These are phyloP conservation scores for Cladosporium sphaerospermum DNA, from an alignment of 2,329 filamentous ascomycete species.

Conservation along the genomic window DNA sequence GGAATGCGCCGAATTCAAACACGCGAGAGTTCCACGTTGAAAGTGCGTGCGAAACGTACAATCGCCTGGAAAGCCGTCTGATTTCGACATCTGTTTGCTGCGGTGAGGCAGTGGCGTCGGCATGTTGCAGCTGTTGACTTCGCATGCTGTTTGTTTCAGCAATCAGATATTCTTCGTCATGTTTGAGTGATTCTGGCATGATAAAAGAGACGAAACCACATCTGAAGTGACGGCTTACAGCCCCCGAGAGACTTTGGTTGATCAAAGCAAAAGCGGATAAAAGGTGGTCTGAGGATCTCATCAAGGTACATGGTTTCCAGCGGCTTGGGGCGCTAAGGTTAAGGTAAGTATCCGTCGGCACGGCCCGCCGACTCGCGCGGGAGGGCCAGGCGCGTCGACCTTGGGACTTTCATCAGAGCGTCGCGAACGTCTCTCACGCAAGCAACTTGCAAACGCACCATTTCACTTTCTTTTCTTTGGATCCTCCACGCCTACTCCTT, in stretches of 20 bases:
- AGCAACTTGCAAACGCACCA: background rate
- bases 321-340: no score
- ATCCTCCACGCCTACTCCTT: background rate
- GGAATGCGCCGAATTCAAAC: conserved; percentile 46
- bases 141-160: background rate
- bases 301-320: no score
- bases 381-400: no score
- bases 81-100: background rate
- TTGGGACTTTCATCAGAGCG: no score
- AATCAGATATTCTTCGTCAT: background rate
- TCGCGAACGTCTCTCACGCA: background rate
- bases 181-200: background rate
- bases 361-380: no score
- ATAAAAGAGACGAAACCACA: no score
- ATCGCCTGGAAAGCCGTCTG: conserved; percentile 12
- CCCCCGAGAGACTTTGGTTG: no score
- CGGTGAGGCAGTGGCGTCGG: background rate
- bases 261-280: no score
- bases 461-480: background rate
- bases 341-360: no score
- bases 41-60: conserved; percentile 43
- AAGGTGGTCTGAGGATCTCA: no score
- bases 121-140: background rate
- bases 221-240: no score
- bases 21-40: conserved; percentile 45